phyloP scores from a whole-genome alignment of 305 asterid species.

The Plantago lanceolata region DNA sequence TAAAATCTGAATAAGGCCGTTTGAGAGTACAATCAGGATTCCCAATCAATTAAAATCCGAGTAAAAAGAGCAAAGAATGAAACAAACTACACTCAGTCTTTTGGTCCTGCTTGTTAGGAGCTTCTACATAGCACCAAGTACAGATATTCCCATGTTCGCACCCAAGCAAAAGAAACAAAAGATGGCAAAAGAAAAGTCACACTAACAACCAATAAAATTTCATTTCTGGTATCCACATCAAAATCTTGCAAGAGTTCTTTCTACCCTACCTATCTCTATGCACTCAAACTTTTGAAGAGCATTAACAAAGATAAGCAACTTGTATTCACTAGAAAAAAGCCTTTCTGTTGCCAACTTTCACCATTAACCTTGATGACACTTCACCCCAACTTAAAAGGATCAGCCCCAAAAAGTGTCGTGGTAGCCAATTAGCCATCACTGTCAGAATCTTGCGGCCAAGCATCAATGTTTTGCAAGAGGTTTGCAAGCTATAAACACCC shows the following conservation, averaged over 20 bases:
- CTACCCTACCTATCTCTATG: background rate
- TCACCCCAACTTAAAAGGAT: background rate
- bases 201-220: background rate
- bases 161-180: background rate
- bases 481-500: conserved; percentile 3
- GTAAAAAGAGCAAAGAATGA: background rate
- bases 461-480: background rate
- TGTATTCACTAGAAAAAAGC: background rate
- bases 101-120: background rate
- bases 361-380: background rate
- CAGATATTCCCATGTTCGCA: background rate
- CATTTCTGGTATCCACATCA: background rate
- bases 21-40: conserved; percentile 6
- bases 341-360: background rate
- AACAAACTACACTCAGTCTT: background rate
- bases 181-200: background rate
- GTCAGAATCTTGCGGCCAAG: background rate
- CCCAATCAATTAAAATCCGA: background rate
- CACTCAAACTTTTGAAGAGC: background rate
- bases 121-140: too few relatives aligned
- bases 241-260: background rate
- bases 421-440: background rate
- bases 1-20: background rate
- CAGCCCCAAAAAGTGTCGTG: background rate
- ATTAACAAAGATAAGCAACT: background rate